These are phyloP conservation scores for Quercus variabilis DNA, from an alignment of 306 rosid species.

Conservation along the genomic window DNA sequence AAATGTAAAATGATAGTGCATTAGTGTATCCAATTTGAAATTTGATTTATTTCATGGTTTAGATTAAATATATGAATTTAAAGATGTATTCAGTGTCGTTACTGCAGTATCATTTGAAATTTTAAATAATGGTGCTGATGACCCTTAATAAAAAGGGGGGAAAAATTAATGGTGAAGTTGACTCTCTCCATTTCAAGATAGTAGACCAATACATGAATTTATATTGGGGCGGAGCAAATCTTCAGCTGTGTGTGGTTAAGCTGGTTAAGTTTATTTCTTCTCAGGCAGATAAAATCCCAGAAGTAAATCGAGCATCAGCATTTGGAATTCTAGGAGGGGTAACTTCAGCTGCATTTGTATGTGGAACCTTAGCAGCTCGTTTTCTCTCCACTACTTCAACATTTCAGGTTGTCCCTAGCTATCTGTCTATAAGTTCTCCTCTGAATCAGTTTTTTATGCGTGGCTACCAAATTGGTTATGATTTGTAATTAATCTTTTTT, in stretches of 20 bases:
- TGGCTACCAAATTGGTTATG: background rate
- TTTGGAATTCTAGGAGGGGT: conserved; percentile 77
- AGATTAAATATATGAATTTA: too few relatives aligned
- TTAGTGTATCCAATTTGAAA: too few relatives aligned
- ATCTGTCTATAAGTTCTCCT: background rate
- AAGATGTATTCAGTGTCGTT: too few relatives aligned
- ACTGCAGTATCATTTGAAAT: too few relatives aligned
- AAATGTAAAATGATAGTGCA: background rate
- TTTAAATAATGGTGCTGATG: too few relatives aligned
- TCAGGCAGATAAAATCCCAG: conserved; percentile 70
- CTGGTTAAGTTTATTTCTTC: background rate
- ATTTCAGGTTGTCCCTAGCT: conserved; percentile 53
- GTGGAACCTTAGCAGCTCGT: conserved; percentile 74
- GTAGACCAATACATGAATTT: background rate
- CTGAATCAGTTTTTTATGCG: background rate
- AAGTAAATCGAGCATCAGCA: conserved; percentile 50
- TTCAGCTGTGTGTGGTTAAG: background rate
- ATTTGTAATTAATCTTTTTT: background rate
- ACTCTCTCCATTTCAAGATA: too few relatives aligned
- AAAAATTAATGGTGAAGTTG: too few relatives aligned
- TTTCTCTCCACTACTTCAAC: conserved; percentile 55
- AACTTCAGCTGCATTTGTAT: conserved; percentile 57
- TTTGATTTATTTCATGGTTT: too few relatives aligned
- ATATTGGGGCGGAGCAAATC: background rate
- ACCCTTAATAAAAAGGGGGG: background rate